These are phyloP conservation scores for Fusarium mexicanum DNA, from an alignment of 2,329 filamentous ascomycete species.

Conservation along the genomic window DNA sequence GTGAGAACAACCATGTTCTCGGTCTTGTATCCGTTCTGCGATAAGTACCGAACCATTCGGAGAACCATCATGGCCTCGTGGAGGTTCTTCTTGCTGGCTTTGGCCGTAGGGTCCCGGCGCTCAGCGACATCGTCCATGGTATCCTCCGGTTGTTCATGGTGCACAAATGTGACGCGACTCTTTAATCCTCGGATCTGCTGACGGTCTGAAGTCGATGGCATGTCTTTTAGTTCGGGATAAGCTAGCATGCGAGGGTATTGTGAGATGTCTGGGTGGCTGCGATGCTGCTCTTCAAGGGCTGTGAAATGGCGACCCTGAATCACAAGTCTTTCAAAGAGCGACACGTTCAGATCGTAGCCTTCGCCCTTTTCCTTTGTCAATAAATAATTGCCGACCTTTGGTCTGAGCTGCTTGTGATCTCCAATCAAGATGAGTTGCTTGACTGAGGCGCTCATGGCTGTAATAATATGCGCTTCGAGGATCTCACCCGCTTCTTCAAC, in stretches of 20 bases:
- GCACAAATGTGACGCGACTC: constrained; percentile 71
- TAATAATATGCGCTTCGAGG: constrained; percentile 70
- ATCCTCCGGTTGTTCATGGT: constrained; percentile 67
- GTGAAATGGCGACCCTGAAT: constrained; percentile 61
- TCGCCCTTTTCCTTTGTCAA: constrained; percentile 71
- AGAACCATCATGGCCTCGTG: constrained; percentile 75
- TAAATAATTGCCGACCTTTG: constrained; percentile 70
- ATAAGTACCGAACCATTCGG: constrained; percentile 71
- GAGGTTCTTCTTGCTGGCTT: constrained; percentile 65
- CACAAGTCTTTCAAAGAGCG: constrained; percentile 75
- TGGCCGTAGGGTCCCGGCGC: constrained; percentile 58
- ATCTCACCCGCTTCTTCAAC: constrained; percentile 81
- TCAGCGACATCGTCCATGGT: constrained; percentile 56
- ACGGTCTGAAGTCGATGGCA: constrained; percentile 57
- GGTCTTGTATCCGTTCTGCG: constrained; percentile 75
- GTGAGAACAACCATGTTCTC: constrained; percentile 74
- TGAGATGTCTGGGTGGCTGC: constrained; percentile 76
- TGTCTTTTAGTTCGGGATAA: constrained; percentile 70
- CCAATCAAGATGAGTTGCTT: constrained; percentile 77
- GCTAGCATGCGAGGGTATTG: constrained; percentile 64
- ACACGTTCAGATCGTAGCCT: constrained; percentile 73
- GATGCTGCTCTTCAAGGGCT: constrained; percentile 69
- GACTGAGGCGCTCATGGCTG: constrained; percentile 63
- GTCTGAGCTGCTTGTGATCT: constrained; percentile 77
- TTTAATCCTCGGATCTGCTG: constrained; percentile 64